These are phyloP conservation scores for Medicago ruthenica DNA, from an alignment of 306 rosid species.

Conservation along the genomic window DNA sequence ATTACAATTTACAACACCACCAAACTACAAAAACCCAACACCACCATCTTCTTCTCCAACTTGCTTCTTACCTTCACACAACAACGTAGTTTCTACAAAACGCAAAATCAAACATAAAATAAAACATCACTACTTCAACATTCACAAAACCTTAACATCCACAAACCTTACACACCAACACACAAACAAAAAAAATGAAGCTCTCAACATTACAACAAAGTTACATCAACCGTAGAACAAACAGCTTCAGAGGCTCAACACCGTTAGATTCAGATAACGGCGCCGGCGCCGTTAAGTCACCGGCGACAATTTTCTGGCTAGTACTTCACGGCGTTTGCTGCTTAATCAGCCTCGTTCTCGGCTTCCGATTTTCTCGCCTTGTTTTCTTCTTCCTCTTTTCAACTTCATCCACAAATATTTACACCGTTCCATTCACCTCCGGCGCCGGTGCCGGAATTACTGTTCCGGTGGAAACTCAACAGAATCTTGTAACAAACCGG, in stretches of 20 bases:
- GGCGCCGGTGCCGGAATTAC: constrained; percentile 49
- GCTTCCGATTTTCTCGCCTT: constrained; percentile 94
- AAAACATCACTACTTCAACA: background rate
- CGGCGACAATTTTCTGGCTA: constrained; percentile 86
- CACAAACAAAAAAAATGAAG: constrained; percentile 59
- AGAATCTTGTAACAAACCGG: constrained; percentile 42
- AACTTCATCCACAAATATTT: constrained; percentile 65
- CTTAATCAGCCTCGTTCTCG: constrained; percentile 86
- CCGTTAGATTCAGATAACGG: constrained; percentile 69
- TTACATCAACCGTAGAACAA: constrained; percentile 73
- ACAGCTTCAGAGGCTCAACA: constrained; percentile 77
- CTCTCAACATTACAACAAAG: constrained; percentile 91
- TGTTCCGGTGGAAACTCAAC: constrained; percentile 46
- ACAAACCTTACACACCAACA: background rate
- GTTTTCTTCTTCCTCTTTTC: constrained; percentile 93
- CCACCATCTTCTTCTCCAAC: constrained; percentile 43
- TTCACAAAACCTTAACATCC: background rate
- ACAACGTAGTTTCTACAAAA: constrained; percentile 35
- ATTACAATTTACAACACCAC: constrained; percentile 38
- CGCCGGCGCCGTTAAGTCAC: constrained; percentile 62
- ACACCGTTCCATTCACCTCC: constrained; percentile 75
- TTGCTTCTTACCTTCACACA: background rate
- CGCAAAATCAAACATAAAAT: constrained; percentile 21
- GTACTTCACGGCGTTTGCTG: constrained; percentile 91
- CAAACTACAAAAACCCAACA: constrained; percentile 38